These are phyloP conservation scores for Amanita fuliginea DNA, from an alignment of 768 basidiomycete species.

Conservation along the genomic window DNA sequence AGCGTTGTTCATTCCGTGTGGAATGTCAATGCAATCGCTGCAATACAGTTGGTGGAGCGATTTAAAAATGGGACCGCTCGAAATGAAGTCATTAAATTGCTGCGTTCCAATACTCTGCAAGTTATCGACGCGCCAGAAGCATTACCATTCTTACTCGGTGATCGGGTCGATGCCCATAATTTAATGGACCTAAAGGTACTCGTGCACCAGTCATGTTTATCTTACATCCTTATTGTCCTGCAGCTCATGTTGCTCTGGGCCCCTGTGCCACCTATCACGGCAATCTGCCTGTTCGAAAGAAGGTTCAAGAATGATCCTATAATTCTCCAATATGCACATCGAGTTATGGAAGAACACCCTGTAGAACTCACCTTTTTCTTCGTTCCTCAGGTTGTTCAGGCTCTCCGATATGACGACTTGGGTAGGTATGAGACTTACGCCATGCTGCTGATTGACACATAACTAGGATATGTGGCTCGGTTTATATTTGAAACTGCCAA, in stretches of 20 bases:
- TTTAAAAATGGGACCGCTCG: conserved; percentile 62
- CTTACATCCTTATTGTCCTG: background rate
- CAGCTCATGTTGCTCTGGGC: conserved; percentile 87
- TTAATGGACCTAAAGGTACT: conserved; percentile 67
- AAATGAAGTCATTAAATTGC: conserved; percentile 64
- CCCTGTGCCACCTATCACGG: conserved; percentile 75
- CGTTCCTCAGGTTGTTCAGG: conserved; percentile 97
- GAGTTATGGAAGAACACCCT: conserved; percentile 89
- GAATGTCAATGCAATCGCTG: conserved; percentile 75
- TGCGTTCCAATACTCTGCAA: conserved; percentile 59
- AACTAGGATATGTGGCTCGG: conserved; percentile 77
- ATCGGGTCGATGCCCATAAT: conserved; percentile 44
- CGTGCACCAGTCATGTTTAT: background rate
- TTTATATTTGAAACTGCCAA: conserved; percentile 98
- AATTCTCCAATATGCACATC: conserved; percentile 90
- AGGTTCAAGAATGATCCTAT: conserved; percentile 76
- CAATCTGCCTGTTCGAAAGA: conserved; percentile 77
- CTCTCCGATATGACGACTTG: conserved; percentile 79
- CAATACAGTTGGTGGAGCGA: conserved; percentile 76
- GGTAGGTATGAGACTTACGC: conserved; percentile 34
- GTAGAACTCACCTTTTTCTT: conserved; percentile 97
- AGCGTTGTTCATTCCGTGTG: conserved; percentile 63
- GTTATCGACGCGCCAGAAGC: conserved; percentile 76
- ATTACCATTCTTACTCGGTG: conserved; percentile 68
- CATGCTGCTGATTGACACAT: background rate